Evolutionary conservation across 805 yeast species (phyloP), one percentile per base, ranked within the genome.

Genomic region (Jamesozyma piceae): DNA sequence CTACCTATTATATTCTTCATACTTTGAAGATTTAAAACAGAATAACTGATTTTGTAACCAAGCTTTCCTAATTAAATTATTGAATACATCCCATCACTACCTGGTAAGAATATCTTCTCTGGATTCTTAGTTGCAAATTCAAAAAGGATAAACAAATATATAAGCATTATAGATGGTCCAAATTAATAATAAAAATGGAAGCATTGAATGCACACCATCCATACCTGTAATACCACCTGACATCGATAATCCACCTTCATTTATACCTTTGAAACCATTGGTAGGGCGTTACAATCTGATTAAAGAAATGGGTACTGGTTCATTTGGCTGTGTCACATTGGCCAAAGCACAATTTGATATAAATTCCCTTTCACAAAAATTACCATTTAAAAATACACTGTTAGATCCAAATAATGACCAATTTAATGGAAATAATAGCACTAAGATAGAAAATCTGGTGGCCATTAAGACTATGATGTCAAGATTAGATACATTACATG

Each of bases 381-480:
- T 33, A 15, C 28, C 14, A 26, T 42, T 45, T 28, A 48, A 46
- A n/a, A 44, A 57, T 24, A 79, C 90, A 0, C 57, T 82, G 48
- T 54, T 81, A 62, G 73, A 75, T 38, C 63, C 63, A 41, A 37
- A 6, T 5, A 20, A 43, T 10, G 42, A 37, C 5, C 42, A 34
- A 1, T 41, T 48, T 19, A 46, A 56, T 41, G 66, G 64, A 39
- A 67, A 66, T 46, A 49, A 45, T 39, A 44, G 52, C 35, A 64
- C 64, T 39, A 65, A 64, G 45, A 45, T 48, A 20, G 59, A 62
- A 32, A 65, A 69, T 8, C 43, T 67, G 15, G 94, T 87, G 37
- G 97, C 97, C 2, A 75, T 89, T 42, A 89, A 89, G 58, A 78
- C 84, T 5, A 80, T 89, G 82, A 76, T 75, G 44, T 72, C 73